These are phyloP conservation scores for Fusarium zealandicum DNA, from an alignment of 2,329 filamentous ascomycete genomes.

Conservation along the genomic window DNA sequence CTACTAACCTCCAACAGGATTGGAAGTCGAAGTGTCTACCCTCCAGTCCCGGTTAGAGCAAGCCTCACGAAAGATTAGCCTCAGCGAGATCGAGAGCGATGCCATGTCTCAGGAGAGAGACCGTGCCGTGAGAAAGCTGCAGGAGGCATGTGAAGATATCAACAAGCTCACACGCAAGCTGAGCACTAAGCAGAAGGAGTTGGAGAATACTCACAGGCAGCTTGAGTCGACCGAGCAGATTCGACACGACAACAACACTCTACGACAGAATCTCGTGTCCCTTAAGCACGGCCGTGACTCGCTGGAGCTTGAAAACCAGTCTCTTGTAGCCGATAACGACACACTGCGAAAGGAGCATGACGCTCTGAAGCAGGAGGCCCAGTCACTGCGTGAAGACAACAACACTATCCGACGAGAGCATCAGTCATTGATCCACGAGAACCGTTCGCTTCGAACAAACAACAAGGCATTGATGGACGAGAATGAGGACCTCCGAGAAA, in stretches of 20 bases:
- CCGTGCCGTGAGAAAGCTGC: slow-evolving; percentile 67
- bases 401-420: slow-evolving; percentile 52
- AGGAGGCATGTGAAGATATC: slow-evolving; percentile 66
- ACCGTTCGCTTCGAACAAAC: slow-evolving; percentile 53
- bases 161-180: slow-evolving; percentile 57
- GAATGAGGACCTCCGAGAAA: slow-evolving; percentile 54
- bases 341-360: slow-evolving; percentile 47
- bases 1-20: slow-evolving; percentile 48
- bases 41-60: slow-evolving; percentile 69
- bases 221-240: slow-evolving; percentile 52
- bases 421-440: slow-evolving; percentile 53
- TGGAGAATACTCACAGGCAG: slow-evolving; percentile 52
- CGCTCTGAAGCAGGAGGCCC: slow-evolving; percentile 49
- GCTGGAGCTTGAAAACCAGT: slow-evolving; percentile 51
- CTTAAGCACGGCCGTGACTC: slow-evolving; percentile 50
- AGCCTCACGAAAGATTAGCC: slow-evolving; percentile 66
- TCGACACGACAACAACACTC: slow-evolving; percentile 48
- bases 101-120: slow-evolving; percentile 70
- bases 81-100: slow-evolving; percentile 69
- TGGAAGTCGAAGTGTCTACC: slow-evolving; percentile 66
- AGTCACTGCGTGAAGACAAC: slow-evolving; percentile 53
- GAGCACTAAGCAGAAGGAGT: slow-evolving; percentile 51
- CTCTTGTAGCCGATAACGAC: slow-evolving; percentile 52
- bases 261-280: slow-evolving; percentile 52
- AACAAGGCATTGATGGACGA: slow-evolving; percentile 53